Conservation (phyloP, 768 basidiomycete genomes). For the Pleurotus tuber-regium region DNA sequence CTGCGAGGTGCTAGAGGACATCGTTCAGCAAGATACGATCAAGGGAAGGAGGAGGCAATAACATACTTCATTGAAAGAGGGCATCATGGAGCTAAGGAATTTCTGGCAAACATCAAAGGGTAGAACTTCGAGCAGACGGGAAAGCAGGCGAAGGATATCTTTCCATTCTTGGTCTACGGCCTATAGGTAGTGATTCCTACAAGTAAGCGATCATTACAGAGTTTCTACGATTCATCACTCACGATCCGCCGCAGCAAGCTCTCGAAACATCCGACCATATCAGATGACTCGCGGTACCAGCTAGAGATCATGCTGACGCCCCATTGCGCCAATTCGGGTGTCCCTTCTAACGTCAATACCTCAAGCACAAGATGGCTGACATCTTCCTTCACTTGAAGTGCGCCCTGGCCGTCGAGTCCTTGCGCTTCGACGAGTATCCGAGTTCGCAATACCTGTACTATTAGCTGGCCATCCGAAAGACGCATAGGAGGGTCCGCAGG, state of each 20-base stretch:
- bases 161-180: conserved; percentile 34
- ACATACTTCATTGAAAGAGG: conserved; percentile 50
- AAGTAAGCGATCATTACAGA: too few species aligned
- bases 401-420: conserved; percentile 26
- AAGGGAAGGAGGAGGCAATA: background rate
- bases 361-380: conserved; percentile 45
- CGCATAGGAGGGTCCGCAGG: conserved; percentile 14
- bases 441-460: conserved; percentile 27
- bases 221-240: too few species aligned
- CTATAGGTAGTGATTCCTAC: background rate
- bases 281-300: conserved; percentile 38
- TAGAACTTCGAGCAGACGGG: conserved; percentile 38
- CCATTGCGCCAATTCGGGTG: conserved; percentile 27
- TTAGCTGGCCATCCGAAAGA: conserved; percentile 12
- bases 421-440: conserved; percentile 42
- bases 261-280: conserved; percentile 44
- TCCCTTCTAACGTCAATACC: conserved; percentile 26
- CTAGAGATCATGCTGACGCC: conserved; percentile 25
- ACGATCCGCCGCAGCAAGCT: conserved; percentile 39
- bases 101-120: conserved; percentile 46
- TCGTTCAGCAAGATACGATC: background rate
- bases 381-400: conserved; percentile 33
- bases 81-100: conserved; percentile 38
- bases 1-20: conserved; percentile 45
- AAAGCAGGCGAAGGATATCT: conserved; percentile 35